These are phyloP conservation scores for Fusarium udum DNA, from an alignment of 2,329 filamentous ascomycete genomes.

Conservation along the genomic window DNA sequence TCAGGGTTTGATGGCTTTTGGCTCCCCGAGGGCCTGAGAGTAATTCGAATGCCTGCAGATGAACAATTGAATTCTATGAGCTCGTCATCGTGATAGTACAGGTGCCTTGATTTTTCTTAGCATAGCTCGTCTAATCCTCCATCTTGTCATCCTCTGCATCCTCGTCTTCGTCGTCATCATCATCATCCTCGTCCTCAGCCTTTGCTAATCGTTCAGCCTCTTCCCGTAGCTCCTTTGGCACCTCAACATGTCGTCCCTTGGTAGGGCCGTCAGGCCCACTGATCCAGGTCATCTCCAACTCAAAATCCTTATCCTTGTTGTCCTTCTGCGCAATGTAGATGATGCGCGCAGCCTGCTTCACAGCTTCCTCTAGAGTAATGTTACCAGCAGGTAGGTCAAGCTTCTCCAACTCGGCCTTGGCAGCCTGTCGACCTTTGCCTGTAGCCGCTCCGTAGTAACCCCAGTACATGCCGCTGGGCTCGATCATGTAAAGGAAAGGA, in stretches of 20 bases:
- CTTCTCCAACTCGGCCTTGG: conserved; percentile 99
- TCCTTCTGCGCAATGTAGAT: conserved; percentile 98
- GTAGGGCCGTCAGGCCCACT: conserved; percentile 85
- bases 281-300: conserved; percentile 99
- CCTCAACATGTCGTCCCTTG: conserved; percentile 91
- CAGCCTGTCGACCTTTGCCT: conserved; percentile 94
- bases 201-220: conserved; percentile 94
- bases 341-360: conserved; percentile 96
- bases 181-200: conserved; percentile 86
- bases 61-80: conserved; percentile 50
- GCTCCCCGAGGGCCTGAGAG: not conserved
- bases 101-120: conserved; percentile 37
- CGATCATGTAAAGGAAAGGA: conserved; percentile 97
- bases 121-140: conserved; percentile 73
- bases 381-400: conserved; percentile 82
- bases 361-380: conserved; percentile 83
- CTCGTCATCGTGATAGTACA: conserved; percentile 51
- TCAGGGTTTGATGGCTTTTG: not conserved
- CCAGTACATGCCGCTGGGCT: conserved; percentile 97
- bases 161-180: conserved; percentile 73
- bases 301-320: conserved; percentile 99
- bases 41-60: conserved; percentile 36
- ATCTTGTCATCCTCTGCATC: conserved; percentile 78
- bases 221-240: conserved; percentile 88
- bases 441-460: conserved; percentile 98